Percentiles rank a stretch among this genome's conserved stretches.
phyloP scores from a whole-genome alignment of 75 land plant species.

The Larix kaempferi region DNA sequence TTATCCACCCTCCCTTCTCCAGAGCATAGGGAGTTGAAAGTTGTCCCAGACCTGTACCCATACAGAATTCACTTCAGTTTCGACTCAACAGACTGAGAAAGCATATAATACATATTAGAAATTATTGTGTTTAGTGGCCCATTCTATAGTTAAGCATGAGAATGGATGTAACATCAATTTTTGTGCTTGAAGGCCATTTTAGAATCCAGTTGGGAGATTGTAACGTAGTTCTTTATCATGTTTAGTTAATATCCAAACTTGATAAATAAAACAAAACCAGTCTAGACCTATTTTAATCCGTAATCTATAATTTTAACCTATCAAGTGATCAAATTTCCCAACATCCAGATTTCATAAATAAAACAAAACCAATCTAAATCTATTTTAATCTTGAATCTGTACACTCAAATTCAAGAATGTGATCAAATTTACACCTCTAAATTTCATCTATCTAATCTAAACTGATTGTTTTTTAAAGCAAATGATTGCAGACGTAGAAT shows the following conservation, averaged over 20 bases:
- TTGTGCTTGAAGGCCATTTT: background rate
- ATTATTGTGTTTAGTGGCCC: background rate
- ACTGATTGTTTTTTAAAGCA: background rate
- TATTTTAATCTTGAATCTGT: too few relatives aligned
- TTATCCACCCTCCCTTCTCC: conserved; percentile 69
- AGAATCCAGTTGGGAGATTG: too few relatives aligned
- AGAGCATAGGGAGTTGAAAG: conserved; percentile 83
- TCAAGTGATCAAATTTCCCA: too few relatives aligned
- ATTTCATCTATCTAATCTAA: background rate
- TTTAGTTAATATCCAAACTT: too few relatives aligned
- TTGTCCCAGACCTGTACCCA: conserved; percentile 61
- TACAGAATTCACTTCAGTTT: background rate
- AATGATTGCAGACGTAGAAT: background rate
- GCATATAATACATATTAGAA: background rate
- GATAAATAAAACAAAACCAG: too few relatives aligned
- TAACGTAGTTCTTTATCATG: too few relatives aligned
- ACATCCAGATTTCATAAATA: too few relatives aligned
- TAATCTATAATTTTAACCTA: too few relatives aligned
- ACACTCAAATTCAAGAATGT: too few relatives aligned
- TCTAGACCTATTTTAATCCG: too few relatives aligned
- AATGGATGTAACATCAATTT: background rate
- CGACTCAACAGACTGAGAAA: background rate
- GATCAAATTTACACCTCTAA: too few relatives aligned
- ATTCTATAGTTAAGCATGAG: background rate
- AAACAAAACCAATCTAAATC: too few relatives aligned